phyloP scores from a whole-genome alignment of 2,329 filamentous ascomycete genomes.

The Rhynchosporium secalis region DNA sequence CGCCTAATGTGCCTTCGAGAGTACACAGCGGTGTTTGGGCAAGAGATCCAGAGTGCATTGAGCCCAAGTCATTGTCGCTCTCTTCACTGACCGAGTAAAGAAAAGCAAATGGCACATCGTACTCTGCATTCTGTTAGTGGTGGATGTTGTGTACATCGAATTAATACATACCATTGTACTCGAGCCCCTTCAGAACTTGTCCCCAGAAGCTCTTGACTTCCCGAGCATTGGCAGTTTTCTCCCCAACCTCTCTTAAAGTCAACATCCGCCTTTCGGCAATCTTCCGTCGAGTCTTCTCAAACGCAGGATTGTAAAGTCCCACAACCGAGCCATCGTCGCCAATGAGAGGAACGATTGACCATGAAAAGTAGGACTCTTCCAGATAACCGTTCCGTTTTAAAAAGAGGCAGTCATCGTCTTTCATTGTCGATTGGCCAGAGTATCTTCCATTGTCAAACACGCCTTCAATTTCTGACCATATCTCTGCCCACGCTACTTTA shows the following conservation, averaged over 20 bases:
- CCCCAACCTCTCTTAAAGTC: slow-evolving; percentile 74
- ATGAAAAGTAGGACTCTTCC: slow-evolving; percentile 81
- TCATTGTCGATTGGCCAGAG: slow-evolving; percentile 79
- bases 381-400: slow-evolving; percentile 67
- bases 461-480: slow-evolving; percentile 70
- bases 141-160: not conserved
- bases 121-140: slow-evolving; percentile 42
- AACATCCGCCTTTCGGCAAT: slow-evolving; percentile 80
- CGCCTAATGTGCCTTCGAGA: slow-evolving; percentile 72
- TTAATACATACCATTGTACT: slow-evolving; percentile 56
- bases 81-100: slow-evolving; percentile 77
- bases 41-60: slow-evolving; percentile 67
- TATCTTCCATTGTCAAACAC: slow-evolving; percentile 66
- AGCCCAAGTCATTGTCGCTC: slow-evolving; percentile 68
- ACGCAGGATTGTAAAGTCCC: slow-evolving; percentile 76
- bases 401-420: slow-evolving; percentile 77
- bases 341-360: slow-evolving; percentile 77
- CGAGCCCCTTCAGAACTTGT: slow-evolving; percentile 66
- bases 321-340: slow-evolving; percentile 73
- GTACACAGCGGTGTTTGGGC: slow-evolving; percentile 61
- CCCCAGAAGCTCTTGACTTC: slow-evolving; percentile 74
- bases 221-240: slow-evolving; percentile 70
- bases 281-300: slow-evolving; percentile 77
- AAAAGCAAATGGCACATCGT: slow-evolving; percentile 74
- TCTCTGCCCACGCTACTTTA: slow-evolving; percentile 65